phyloP scores from a whole-genome alignment of 176 grass and related monocot genomes.

The Panicum miliaceum region DNA sequence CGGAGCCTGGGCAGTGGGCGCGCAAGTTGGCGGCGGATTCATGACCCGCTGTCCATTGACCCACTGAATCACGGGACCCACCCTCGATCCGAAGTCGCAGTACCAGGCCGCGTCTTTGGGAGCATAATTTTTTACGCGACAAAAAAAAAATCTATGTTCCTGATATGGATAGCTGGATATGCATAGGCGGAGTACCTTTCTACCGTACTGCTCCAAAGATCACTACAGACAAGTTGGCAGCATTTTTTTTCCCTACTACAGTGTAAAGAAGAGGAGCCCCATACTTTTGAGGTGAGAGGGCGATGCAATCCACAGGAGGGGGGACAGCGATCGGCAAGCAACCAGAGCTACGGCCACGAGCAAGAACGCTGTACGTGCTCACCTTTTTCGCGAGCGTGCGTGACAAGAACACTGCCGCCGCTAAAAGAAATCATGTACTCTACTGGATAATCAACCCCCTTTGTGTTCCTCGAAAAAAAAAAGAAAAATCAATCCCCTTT shows the following conservation, averaged over 20 bases:
- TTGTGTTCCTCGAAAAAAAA: no score
- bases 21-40: background rate
- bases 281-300: background rate
- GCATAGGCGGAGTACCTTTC: background rate
- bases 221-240: background rate
- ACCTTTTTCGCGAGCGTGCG: background rate
- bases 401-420: background rate
- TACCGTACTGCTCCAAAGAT: background rate
- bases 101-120: background rate
- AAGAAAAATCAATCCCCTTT: no score
- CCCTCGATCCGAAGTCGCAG: background rate
- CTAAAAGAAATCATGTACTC: background rate
- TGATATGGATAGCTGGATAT: background rate
- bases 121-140: background rate
- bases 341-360: background rate
- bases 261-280: background rate
- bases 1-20: background rate
- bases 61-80: background rate
- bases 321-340: conserved; percentile 1
- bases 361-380: background rate
- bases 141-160: background rate
- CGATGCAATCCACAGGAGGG: background rate
- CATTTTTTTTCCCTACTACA: background rate
- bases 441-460: no score
- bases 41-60: background rate